These are phyloP conservation scores for Claviceps arundinis DNA, from an alignment of 2,329 filamentous ascomycete species.

Conservation along the genomic window DNA sequence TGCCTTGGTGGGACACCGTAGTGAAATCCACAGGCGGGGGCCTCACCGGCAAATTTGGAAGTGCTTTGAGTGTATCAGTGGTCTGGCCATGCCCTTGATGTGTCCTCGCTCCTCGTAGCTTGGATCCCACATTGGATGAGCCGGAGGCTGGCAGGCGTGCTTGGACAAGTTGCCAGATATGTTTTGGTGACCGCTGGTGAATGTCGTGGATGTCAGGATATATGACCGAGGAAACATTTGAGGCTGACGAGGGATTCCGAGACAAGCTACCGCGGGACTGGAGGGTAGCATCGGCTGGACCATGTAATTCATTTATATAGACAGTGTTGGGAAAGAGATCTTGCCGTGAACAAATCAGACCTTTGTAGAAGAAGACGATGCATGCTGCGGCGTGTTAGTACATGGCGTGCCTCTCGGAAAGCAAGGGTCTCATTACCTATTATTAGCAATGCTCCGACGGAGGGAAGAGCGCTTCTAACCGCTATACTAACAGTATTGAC, in stretches of 20 bases:
- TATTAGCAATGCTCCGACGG: slow-evolving; percentile 33
- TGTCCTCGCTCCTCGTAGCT: background rate
- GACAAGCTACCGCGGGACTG: background rate
- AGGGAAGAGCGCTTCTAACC: slow-evolving; percentile 36
- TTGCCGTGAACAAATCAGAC: slow-evolving; percentile 6
- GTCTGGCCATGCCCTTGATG: background rate
- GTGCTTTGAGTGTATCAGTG: background rate
- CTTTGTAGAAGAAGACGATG: slow-evolving; percentile 16
- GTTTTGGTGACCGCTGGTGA: slow-evolving; percentile 37
- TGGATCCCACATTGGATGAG: background rate
- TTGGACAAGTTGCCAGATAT: slow-evolving; percentile 10
- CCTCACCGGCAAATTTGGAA: slow-evolving; percentile 1
- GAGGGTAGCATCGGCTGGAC: background rate
- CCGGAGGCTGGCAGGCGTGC: background rate
- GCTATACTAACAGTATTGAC: slow-evolving; percentile 27
- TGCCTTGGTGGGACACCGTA: background rate
- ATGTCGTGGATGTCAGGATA: slow-evolving; percentile 18
- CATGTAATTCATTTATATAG: slow-evolving; percentile 1
- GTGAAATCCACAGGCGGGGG: background rate
- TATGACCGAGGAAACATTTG: slow-evolving; percentile 28
- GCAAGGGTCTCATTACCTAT: slow-evolving; percentile 25
- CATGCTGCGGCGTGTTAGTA: slow-evolving; percentile 11
- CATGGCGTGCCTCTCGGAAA: background rate
- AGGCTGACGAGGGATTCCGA: slow-evolving; percentile 16
- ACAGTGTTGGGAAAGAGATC: background rate